Evolutionary conservation across 208 protist genomes (phyloP).

Genomic region (Trypanosoma conorhini): DNA sequence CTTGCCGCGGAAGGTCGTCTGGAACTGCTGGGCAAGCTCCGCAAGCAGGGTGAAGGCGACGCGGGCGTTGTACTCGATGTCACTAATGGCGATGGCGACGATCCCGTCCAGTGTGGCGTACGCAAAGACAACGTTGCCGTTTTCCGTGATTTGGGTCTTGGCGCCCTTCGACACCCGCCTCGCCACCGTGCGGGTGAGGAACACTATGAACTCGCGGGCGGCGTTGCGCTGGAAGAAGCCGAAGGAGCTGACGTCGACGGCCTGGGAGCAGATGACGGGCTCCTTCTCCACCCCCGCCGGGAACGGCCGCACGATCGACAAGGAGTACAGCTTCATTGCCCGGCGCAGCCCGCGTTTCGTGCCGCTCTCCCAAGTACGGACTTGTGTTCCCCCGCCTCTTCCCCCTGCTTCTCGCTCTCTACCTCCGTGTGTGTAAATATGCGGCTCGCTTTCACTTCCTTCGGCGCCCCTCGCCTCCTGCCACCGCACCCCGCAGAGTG

Average conservation of each 20-base stretch:
- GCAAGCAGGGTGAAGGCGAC: constrained; percentile 88
- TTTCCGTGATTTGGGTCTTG: constrained; percentile 84
- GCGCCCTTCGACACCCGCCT: constrained; percentile 62
- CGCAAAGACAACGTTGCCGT: constrained; percentile 80
- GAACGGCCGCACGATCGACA: constrained; percentile 66
- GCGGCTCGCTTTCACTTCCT: not conserved
- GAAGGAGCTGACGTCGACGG: constrained; percentile 87
- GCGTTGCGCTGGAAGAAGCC: constrained; percentile 87
- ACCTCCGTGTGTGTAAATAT: constrained; percentile 13
- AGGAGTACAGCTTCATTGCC: constrained; percentile 81
- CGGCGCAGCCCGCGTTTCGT: not conserved
- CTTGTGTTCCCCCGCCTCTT: constrained; percentile 3
- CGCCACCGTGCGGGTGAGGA: constrained; percentile 82
- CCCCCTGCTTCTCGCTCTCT: not conserved
- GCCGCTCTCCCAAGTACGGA: not conserved
- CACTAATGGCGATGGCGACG: constrained; percentile 75
- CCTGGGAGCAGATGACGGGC: constrained; percentile 73
- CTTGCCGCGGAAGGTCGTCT: constrained; percentile 85
- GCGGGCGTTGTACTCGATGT: constrained; percentile 85
- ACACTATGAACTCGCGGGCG: constrained; percentile 84
- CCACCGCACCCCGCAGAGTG: not conserved
- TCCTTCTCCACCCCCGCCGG: constrained; percentile 56
- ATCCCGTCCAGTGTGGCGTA: constrained; percentile 72
- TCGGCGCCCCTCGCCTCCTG: not conserved
- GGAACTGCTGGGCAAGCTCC: constrained; percentile 68